Base-by-base conservation (phyloP, 169 alveolate genomes). In the Hammondia hammondi region DNA sequence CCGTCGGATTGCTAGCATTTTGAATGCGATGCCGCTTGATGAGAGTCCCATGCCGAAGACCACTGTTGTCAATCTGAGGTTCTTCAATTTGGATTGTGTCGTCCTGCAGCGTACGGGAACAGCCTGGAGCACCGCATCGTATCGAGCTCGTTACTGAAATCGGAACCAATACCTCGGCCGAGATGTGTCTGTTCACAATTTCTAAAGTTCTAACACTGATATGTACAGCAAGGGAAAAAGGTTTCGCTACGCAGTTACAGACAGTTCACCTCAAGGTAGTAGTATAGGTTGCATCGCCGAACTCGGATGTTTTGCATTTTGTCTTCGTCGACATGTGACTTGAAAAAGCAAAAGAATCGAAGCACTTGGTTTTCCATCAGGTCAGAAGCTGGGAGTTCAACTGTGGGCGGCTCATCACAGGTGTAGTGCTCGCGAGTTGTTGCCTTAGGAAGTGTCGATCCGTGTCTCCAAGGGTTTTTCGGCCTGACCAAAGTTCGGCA, bases 1-100 rank as follows among this genome's bases (percentile, higher is more conserved):
- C 82, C 29, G 94, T 96, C 37, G 96, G 91, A 1, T 97, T 96
- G 93, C 95, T 97, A 35, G 94, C 92, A 81, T 95, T 96, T 10
- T 96, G 95, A 2, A 98, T 97, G 88, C 96, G 94, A 88, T 97
- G 97, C 87, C 98, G 95, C 95, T 95, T 96, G n/a, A 98, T 93
- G 88, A 97, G 97, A 6, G 96, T 97, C 39, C 99, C 99, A 56
- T 97, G 96, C 19, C 97, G 98, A 73, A 97, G 96, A 82, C 99
- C 98, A 85, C 97, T 93, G 94, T 97, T 98, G 92, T 95, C 97
- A 92, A 96, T 94, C 84, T 96, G 96, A 7, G 98, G 97, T 94
- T 98, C 98, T 84, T 88, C 96, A 9, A 98, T 96, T 39, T 91
- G 95, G 56, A 98, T 84, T 0, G 98, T 95, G 87, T 97, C 97